Evolutionary conservation across 257 asterid genomes (phyloP).

Genomic region (Hygrophila difformis): DNA sequence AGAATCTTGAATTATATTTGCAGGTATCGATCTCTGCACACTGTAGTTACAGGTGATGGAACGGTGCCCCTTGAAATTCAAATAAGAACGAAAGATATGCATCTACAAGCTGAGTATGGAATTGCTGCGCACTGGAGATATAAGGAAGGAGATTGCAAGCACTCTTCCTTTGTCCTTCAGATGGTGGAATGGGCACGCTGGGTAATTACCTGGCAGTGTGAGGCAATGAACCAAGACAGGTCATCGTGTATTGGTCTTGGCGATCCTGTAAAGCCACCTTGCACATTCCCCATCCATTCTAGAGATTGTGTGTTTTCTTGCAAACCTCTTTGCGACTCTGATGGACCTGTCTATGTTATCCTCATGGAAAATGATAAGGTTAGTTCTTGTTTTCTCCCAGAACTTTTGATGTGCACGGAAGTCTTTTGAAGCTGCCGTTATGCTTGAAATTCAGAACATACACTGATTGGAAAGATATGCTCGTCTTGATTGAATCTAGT

Average conservation of each 20-base stretch:
- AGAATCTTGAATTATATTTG: slow-evolving; percentile 15
- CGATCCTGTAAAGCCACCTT: slow-evolving; percentile 52
- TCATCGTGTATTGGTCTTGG: slow-evolving; percentile 37
- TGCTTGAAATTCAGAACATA: no score
- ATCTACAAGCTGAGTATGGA: slow-evolving; percentile 96
- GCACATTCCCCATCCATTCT: slow-evolving; percentile 79
- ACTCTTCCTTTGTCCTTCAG: slow-evolving; percentile 74
- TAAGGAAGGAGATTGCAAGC: slow-evolving; percentile 82
- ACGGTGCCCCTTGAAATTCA: slow-evolving; percentile 90
- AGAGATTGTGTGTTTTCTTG: slow-evolving; percentile 72
- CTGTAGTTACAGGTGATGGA: slow-evolving; percentile 68
- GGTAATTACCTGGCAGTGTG: slow-evolving; percentile 95
- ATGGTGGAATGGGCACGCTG: slow-evolving; percentile 99
- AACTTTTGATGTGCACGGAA: no score
- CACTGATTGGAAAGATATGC: background rate
- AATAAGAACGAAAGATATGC: slow-evolving; percentile 94
- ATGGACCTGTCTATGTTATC: slow-evolving; percentile 76
- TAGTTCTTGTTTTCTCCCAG: background rate
- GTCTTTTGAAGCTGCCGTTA: no score
- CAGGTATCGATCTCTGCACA: slow-evolving; percentile 89
- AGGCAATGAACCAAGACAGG: slow-evolving; percentile 56
- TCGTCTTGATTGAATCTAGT: background rate
- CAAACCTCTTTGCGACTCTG: slow-evolving; percentile 54
- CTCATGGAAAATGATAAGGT: slow-evolving; percentile 95
- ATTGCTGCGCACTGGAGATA: slow-evolving; percentile 98